Evolutionary conservation across 2,329 filamentous ascomycete species (phyloP).

Genomic region (Fusarium incarnatum): DNA sequence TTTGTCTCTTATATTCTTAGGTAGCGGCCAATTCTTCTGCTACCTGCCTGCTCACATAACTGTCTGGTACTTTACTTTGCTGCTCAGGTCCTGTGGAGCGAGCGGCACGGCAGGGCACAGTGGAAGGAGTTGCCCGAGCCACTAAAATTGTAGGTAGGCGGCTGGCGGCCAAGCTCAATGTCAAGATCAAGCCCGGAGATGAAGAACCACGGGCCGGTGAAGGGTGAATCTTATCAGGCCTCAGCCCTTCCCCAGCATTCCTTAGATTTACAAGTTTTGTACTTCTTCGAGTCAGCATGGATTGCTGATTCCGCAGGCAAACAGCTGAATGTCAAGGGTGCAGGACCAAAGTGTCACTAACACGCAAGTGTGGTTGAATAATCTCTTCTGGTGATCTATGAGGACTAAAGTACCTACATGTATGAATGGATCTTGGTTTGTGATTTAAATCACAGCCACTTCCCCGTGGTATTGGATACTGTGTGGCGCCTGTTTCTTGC

Average conservation of each 20-base stretch:
- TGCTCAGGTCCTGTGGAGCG: slow-evolving; percentile 21
- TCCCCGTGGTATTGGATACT: neutral
- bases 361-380: neutral
- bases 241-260: neutral
- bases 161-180: neutral
- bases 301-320: neutral
- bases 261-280: neutral
- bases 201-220: slow-evolving; percentile 17
- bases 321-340: too few species aligned
- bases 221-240: neutral
- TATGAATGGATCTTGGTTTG: neutral
- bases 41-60: neutral
- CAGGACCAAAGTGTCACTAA: neutral
- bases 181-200: neutral
- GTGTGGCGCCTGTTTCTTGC: neutral
- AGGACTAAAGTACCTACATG: neutral
- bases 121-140: slow-evolving; percentile 17
- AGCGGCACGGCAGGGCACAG: slow-evolving; percentile 29
- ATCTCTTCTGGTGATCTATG: neutral
- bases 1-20: neutral
- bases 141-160: slow-evolving; percentile 24
- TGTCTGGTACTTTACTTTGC: neutral
- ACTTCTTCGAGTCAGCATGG: neutral
- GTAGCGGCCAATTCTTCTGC: neutral
- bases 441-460: neutral